Evolutionary conservation across 306 rosid species (phyloP), one percentile per base, ranked within the genome.

Genomic region (Chamaecrista fasciculata): DNA sequence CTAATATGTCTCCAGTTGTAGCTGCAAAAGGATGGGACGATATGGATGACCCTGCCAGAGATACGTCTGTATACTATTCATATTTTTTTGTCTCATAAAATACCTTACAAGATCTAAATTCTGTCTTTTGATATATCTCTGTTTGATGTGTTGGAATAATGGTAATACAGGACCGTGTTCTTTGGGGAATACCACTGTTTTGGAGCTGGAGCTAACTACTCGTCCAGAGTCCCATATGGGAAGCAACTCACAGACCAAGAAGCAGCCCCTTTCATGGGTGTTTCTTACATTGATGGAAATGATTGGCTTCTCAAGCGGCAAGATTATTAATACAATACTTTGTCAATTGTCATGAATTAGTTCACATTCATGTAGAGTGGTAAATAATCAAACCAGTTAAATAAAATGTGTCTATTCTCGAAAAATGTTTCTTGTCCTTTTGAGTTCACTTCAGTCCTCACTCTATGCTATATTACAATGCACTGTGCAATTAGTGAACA

Each of bases 11-110:
- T 29, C 83, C 84, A 29, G 86, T 87, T 0, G 80, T 92, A 0
- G 80, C 90, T 66, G 46, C 82, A 0, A 81, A 80, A 2, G 98
- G 93, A 48, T 92, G 98, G 96, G 83, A 89, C 49, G 92, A 92
- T 60, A 86, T 92, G 96, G 67, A 11, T 20, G 87, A 87, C 66
- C 84, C 90, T 28, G 78, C 96, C 0, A 83, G 93, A 83, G 91
- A 92, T 21, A 73, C 24, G 98, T 92, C 0, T 8, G 84, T 71
- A 50, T 14, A n/a, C 44, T 33, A 49, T 6, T 5, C n/a, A n/a
- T n/a, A n/a, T n/a, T n/a, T n/a, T n/a, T n/a, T n/a, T n/a, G n/a
- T n/a, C n/a, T n/a, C n/a, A n/a, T n/a, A n/a, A n/a, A n/a, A n/a
- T n/a, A n/a, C n/a, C n/a, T n/a, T n/a, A n/a, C n/a, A n/a, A n/a